Conservation (phyloP, 83 land plant genomes). For the Picea abies region DNA sequence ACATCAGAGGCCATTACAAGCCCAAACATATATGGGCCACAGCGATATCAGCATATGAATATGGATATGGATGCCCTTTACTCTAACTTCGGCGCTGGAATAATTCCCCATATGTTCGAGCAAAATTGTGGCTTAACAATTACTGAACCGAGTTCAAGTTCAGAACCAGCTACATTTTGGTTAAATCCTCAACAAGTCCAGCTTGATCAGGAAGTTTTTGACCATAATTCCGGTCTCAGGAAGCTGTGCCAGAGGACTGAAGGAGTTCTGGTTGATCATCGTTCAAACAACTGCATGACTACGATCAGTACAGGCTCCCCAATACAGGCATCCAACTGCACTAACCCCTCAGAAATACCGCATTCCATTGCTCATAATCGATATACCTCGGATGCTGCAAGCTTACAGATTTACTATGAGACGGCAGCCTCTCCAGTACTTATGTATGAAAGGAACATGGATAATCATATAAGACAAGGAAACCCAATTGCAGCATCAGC, state of each 20-base stretch:
- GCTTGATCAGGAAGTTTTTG: not conserved
- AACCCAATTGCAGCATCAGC: not conserved
- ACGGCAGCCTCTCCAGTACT: not conserved
- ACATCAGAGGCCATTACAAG: not conserved
- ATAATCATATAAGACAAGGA: not conserved
- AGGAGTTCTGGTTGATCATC: not conserved
- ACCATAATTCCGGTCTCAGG: not conserved
- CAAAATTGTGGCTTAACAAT: too few species aligned
- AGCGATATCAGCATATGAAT: not conserved
- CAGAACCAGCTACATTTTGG: not conserved
- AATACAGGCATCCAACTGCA: not conserved
- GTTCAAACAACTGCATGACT: not conserved
- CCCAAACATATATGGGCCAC: not conserved
- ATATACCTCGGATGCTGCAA: too few species aligned
- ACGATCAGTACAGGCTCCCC: not conserved
- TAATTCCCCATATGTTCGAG: not conserved
- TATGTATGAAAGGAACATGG: too few species aligned
- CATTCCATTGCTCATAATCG: not conserved
- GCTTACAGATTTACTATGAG: not conserved
- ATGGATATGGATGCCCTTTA: not conserved
- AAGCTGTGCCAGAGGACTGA: not conserved
- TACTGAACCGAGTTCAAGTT: not conserved
- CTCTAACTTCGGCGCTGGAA: not conserved
- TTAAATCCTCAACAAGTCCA: not conserved
- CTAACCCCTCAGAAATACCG: not conserved